Evolutionary conservation across 2,329 filamentous ascomycete species (phyloP).

Genomic region (Epichloe gansuensis): DNA sequence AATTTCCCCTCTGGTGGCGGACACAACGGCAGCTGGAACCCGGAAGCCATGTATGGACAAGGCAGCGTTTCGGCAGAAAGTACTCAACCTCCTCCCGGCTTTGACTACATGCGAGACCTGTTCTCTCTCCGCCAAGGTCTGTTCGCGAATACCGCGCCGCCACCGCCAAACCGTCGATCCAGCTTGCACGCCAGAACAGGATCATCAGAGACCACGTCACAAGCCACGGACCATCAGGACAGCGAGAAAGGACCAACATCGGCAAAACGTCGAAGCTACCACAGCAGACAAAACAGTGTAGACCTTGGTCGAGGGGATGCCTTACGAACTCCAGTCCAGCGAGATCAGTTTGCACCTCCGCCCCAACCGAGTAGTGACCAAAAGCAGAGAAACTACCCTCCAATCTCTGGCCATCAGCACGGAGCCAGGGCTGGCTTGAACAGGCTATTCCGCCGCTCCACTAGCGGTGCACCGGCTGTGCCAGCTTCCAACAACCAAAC

Average conservation of each 20-base stretch:
- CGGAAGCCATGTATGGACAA: constrained; percentile 33
- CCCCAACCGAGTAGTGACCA: constrained; percentile 14
- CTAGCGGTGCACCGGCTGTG: constrained; percentile 20
- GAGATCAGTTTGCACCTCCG: constrained; percentile 10
- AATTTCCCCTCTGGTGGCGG: constrained; percentile 31
- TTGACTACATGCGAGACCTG: constrained; percentile 33
- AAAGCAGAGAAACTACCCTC: constrained; percentile 35
- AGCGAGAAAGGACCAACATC: constrained; percentile 7
- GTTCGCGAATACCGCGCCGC: constrained; percentile 28
- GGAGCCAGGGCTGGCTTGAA: constrained; percentile 34
- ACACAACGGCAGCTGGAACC: constrained; percentile 30
- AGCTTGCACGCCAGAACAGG: constrained; percentile 38
- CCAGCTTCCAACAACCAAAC: not conserved
- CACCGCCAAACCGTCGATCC: constrained; percentile 38
- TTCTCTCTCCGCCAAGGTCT: constrained; percentile 28
- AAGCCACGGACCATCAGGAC: constrained; percentile 7
- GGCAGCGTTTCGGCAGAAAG: constrained; percentile 11
- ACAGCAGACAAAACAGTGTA: constrained; percentile 18
- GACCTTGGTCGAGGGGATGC: constrained; percentile 16
- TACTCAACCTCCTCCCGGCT: constrained; percentile 13
- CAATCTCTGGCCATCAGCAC: constrained; percentile 32
- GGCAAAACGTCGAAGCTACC: constrained; percentile 9
- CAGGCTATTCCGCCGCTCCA: constrained; percentile 37
- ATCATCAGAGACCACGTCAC: constrained; percentile 13
- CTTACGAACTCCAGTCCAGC: constrained; percentile 14